Evolutionary conservation across 495 filamentous ascomycete species (phyloP).

Genomic region (Daldinia caldariorum): DNA sequence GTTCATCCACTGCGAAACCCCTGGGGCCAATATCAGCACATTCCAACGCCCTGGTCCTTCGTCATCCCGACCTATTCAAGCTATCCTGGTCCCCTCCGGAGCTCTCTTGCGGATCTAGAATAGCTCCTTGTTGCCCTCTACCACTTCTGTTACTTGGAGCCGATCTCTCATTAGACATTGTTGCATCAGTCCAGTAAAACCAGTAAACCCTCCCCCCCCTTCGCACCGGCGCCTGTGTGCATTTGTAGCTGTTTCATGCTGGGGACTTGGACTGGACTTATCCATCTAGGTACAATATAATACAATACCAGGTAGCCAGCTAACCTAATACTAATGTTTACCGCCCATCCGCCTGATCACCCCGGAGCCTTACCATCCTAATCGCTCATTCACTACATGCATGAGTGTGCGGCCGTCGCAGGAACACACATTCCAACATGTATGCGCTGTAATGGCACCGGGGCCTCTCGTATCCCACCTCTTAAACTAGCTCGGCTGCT

Average conservation of each 20-base stretch:
- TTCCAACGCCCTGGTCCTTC: constrained; percentile 43
- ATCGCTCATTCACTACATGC: constrained; percentile 31
- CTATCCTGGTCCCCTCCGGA: constrained; percentile 29
- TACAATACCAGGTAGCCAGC: too few species aligned
- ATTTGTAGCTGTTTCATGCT: constrained; percentile 39
- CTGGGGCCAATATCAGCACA: constrained; percentile 33
- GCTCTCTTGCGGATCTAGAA: constrained; percentile 30
- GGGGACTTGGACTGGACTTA: constrained; percentile 1
- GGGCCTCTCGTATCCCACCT: constrained; percentile 24
- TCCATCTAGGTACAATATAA: constrained; percentile 8
- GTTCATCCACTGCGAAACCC: constrained; percentile 32
- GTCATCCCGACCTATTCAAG: constrained; percentile 34
- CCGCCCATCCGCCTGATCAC: constrained; percentile 29
- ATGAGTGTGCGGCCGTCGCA: constrained; percentile 31
- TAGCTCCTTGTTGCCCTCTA: constrained; percentile 30
- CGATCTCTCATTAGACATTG: constrained; percentile 43
- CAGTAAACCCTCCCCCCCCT: neutral
- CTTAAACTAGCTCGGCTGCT: constrained; percentile 36
- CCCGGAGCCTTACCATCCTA: constrained; percentile 32
- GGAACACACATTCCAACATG: constrained; percentile 32
- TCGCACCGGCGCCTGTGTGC: constrained; percentile 34
- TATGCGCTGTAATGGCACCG: constrained; percentile 35
- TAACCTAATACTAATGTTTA: constrained; percentile 28
- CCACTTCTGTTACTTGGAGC: constrained; percentile 30
- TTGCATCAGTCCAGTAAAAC: constrained; percentile 28